A percentile compares a stretch with the other conserved stretches of the same genome.
Evolutionary conservation across 441 rosid genomes (phyloP).

Genomic region (Erodium moschatum): DNA sequence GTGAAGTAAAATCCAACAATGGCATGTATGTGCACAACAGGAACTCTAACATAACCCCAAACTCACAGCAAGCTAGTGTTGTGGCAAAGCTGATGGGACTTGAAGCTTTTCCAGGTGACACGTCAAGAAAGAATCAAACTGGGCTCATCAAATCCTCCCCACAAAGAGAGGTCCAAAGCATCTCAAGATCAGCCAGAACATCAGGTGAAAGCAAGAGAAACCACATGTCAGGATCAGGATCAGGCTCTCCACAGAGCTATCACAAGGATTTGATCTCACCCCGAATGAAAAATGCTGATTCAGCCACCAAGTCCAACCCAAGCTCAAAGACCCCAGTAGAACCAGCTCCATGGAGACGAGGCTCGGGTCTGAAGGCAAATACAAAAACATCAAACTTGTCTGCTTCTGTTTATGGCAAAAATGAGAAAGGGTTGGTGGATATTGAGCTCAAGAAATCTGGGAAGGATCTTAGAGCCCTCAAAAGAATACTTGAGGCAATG

Average conservation of each 20-base stretch:
- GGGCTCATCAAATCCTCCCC: constrained; percentile 17
- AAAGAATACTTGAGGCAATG: constrained; percentile 81
- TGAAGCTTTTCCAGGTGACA: constrained; percentile 46
- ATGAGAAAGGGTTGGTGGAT: constrained; percentile 68
- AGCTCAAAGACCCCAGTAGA: constrained; percentile 47
- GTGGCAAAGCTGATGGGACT: constrained; percentile 90
- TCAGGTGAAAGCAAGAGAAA: constrained; percentile 32
- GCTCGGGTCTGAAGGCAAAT: constrained; percentile 26
- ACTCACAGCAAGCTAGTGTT: constrained; percentile 50
- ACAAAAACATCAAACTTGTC: constrained; percentile 28
- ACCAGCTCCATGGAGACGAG: constrained; percentile 58
- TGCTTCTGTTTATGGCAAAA: constrained; percentile 61
- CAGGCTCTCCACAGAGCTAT: constrained; percentile 36
- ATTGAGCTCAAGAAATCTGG: constrained; percentile 66
- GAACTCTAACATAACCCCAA: constrained; percentile 6
- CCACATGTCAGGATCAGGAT: constrained; percentile 27
- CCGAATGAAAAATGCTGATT: constrained; percentile 29
- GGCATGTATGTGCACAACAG: constrained; percentile 5
- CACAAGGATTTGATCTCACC: constrained; percentile 39
- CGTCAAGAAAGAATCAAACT: constrained; percentile 22
- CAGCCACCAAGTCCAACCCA: constrained; percentile 37
- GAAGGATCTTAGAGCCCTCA: constrained; percentile 81
- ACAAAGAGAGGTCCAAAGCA: constrained; percentile 22
- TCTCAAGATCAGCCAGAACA: constrained; percentile 20
- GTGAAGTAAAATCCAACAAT: constrained; percentile 33